These are phyloP conservation scores for Lentinula aciculospora DNA, from an alignment of 768 basidiomycete genomes.

Conservation along the genomic window DNA sequence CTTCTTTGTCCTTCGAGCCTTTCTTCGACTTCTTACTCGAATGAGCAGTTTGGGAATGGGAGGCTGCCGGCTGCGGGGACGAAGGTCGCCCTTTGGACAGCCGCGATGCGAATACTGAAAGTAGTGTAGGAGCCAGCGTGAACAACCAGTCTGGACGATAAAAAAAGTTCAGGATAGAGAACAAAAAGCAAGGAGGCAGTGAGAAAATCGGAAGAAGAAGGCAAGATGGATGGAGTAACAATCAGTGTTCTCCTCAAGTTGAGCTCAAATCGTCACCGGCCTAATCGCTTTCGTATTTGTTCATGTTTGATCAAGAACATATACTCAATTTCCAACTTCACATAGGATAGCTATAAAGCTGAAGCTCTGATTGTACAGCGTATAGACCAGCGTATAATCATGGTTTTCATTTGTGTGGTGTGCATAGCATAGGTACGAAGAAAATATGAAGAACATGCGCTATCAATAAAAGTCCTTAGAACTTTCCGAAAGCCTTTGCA, in stretches of 20 bases:
- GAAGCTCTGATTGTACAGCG: too few relatives aligned
- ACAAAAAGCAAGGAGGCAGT: slow-evolving; percentile 4
- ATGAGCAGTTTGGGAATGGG: slow-evolving; percentile 69
- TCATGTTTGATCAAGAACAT: slow-evolving; percentile 23
- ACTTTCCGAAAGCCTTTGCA: slow-evolving; percentile 91
- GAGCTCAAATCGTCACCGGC: neutral
- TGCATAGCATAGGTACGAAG: slow-evolving; percentile 21
- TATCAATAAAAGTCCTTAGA: slow-evolving; percentile 37
- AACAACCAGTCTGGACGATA: slow-evolving; percentile 6
- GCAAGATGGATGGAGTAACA: neutral
- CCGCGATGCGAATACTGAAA: slow-evolving; percentile 70
- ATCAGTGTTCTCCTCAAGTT: slow-evolving; percentile 4
- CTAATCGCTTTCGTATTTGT: slow-evolving; percentile 23
- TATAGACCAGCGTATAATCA: slow-evolving; percentile 12
- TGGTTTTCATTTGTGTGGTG: slow-evolving; percentile 18
- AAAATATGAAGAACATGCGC: slow-evolving; percentile 5
- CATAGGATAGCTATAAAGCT: too few relatives aligned
- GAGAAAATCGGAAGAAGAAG: neutral
- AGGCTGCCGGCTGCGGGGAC: slow-evolving; percentile 57
- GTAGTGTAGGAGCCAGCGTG: slow-evolving; percentile 79
- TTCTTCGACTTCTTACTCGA: slow-evolving; percentile 80
- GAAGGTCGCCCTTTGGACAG: slow-evolving; percentile 68
- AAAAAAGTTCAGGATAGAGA: slow-evolving; percentile 5
- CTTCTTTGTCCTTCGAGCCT: slow-evolving; percentile 63
- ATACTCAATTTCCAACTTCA: neutral